These are phyloP conservation scores for Coemansia sp. DNA, from an alignment of 192 early-diverging fungal species.

Conservation along the genomic window DNA sequence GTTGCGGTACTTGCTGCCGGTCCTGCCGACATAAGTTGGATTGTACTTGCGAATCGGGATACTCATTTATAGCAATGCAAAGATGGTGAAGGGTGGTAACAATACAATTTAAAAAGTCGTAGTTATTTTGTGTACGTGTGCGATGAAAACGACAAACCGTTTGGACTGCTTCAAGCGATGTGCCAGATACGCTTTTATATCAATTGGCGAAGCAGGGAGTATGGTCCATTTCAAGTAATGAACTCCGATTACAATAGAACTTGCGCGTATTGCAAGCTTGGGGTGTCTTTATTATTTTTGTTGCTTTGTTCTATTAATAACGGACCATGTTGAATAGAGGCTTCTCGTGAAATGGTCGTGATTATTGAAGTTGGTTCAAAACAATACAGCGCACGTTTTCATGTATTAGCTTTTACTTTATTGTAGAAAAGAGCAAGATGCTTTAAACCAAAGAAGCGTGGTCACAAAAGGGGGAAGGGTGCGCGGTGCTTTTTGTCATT, in stretches of 20 bases:
- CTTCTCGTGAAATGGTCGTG: neutral
- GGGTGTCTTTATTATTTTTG: neutral
- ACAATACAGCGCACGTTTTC: neutral
- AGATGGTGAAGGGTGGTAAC: neutral
- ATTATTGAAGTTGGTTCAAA: neutral
- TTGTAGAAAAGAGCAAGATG: neutral
- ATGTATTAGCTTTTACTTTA: neutral
- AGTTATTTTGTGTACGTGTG: neutral
- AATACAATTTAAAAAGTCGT: neutral
- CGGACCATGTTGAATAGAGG: neutral
- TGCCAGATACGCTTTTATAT: neutral
- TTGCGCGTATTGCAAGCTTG: neutral
- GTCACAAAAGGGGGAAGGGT: neutral
- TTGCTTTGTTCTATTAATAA: constrained; percentile 6
- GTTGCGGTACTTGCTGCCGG: constrained; percentile 12
- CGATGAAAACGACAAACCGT: neutral
- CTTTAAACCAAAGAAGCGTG: neutral
- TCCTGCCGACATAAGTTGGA: constrained; percentile 5
- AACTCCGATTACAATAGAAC: neutral
- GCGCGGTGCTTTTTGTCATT: neutral
- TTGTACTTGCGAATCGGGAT: constrained; percentile 26
- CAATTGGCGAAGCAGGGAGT: neutral
- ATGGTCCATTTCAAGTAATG: neutral
- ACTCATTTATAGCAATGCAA: neutral
- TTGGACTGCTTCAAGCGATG: neutral